A percentile compares a stretch with the other conserved stretches of the same genome.
These are phyloP conservation scores for Phellinidium pouzarii DNA, from an alignment of 1,284 basidiomycete species.

Conservation along the genomic window DNA sequence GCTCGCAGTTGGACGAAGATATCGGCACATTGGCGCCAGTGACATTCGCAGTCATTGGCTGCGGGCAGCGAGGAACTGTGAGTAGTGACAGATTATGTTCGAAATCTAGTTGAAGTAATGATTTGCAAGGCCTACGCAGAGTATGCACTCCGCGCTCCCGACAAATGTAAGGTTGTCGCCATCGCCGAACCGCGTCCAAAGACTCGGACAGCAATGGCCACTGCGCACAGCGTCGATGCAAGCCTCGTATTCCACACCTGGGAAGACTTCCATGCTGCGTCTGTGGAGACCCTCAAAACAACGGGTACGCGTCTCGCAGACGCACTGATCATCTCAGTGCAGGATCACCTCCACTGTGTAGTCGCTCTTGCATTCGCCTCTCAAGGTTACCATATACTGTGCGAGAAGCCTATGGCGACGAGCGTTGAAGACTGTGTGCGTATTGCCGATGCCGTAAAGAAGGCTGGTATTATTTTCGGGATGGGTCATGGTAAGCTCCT, in stretches of 20 bases:
- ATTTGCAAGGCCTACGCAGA: slow-evolving; percentile 53
- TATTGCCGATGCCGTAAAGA: slow-evolving; percentile 67
- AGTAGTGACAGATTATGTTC: slow-evolving; percentile 7
- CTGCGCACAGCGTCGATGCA: slow-evolving; percentile 49
- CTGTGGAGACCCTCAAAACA: slow-evolving; percentile 54
- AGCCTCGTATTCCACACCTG: slow-evolving; percentile 68
- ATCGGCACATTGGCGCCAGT: slow-evolving; percentile 26
- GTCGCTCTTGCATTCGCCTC: slow-evolving; percentile 67
- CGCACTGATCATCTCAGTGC: slow-evolving; percentile 71
- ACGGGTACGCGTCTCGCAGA: slow-evolving; percentile 68
- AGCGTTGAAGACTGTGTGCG: slow-evolving; percentile 61
- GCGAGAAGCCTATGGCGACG: slow-evolving; percentile 89
- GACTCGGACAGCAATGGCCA: slow-evolving; percentile 52
- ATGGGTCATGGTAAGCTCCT: slow-evolving; percentile 67
- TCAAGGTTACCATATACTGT: slow-evolving; percentile 81
- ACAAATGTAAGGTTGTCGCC: slow-evolving; percentile 67
- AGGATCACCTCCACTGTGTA: slow-evolving; percentile 71
- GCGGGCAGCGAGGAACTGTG: slow-evolving; percentile 75
- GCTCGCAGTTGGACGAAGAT: not conserved
- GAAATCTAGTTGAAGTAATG: not conserved
- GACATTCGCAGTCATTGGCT: slow-evolving; percentile 57
- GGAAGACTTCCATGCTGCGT: slow-evolving; percentile 62
- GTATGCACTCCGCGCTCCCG: slow-evolving; percentile 57
- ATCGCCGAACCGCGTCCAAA: slow-evolving; percentile 75
- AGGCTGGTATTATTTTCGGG: slow-evolving; percentile 69